Conservation (phyloP, 495 filamentous ascomycete species). For the Ascobolus immersus region DNA sequence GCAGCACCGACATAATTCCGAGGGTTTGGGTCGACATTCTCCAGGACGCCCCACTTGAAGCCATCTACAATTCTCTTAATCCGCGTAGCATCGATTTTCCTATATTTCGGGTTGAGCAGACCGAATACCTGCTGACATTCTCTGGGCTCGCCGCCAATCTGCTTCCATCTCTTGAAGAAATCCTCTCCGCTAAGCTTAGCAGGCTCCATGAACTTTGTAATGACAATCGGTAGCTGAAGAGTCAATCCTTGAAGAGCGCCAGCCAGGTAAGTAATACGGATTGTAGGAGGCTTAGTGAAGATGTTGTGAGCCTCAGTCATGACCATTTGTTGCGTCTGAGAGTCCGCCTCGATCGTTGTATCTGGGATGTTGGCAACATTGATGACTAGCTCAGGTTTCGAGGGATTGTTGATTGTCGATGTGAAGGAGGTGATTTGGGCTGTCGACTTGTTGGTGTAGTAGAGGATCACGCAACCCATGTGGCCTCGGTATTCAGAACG, state of each 20-base stretch:
- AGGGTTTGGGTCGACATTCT: slow-evolving; percentile 62
- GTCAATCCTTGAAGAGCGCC: slow-evolving; percentile 84
- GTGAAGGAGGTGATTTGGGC: slow-evolving; percentile 69
- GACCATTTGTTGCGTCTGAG: slow-evolving; percentile 76
- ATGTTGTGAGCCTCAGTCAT: slow-evolving; percentile 70
- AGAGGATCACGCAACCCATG: slow-evolving; percentile 82
- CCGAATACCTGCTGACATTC: slow-evolving; percentile 75
- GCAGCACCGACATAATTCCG: slow-evolving; percentile 88
- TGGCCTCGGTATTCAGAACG: slow-evolving; percentile 83
- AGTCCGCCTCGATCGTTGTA: slow-evolving; percentile 42
- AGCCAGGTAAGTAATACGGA: slow-evolving; percentile 79
- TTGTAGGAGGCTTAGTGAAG: slow-evolving; percentile 66
- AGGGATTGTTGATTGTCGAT: slow-evolving; percentile 65
- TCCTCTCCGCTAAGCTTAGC: slow-evolving; percentile 63
- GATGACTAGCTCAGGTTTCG: slow-evolving; percentile 43
- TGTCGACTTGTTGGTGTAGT: slow-evolving; percentile 81
- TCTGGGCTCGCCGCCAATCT: slow-evolving; percentile 69
- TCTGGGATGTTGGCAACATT: slow-evolving; percentile 76
- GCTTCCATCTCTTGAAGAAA: slow-evolving; percentile 97
- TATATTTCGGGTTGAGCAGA: slow-evolving; percentile 24
- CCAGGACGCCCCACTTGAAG: slow-evolving; percentile 69
- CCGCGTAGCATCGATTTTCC: slow-evolving; percentile 21
- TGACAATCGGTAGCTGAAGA: slow-evolving; percentile 61
- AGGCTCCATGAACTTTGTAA: slow-evolving; percentile 90
- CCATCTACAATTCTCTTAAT: slow-evolving; percentile 38